These are phyloP conservation scores for Paracoccidioides brasiliensis DNA, from an alignment of 2,329 filamentous ascomycete genomes.

Conservation along the genomic window DNA sequence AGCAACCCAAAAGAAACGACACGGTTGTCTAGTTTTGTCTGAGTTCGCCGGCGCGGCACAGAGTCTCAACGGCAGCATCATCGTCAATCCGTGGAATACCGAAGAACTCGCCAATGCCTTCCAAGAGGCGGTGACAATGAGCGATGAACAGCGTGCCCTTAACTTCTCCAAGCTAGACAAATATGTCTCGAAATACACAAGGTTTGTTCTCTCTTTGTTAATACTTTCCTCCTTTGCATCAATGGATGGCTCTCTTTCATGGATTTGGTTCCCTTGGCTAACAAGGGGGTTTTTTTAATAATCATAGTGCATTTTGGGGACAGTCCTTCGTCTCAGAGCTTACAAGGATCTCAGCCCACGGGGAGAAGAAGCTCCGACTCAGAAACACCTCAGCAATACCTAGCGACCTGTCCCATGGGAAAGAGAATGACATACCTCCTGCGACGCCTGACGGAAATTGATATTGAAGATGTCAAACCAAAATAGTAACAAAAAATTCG, in stretches of 20 bases:
- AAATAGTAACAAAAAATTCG: no score
- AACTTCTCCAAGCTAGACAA: conserved; percentile 88
- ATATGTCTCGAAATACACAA: conserved; percentile 96
- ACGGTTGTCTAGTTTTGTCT: conserved; percentile 87
- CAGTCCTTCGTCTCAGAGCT: conserved; percentile 83
- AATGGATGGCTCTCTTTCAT: background rate
- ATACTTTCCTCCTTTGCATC: background rate
- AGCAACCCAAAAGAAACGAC: conserved; percentile 75
- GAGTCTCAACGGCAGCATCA: conserved; percentile 80
- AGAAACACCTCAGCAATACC: conserved; percentile 5
- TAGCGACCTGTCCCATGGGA: background rate
- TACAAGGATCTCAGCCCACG: conserved; percentile 42
- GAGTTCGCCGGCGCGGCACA: conserved; percentile 95
- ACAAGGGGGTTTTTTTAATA: conserved; percentile 13
- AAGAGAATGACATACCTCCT: background rate
- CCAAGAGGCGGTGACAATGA: conserved; percentile 94
- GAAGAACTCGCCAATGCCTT: conserved; percentile 88
- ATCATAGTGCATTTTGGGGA: conserved; percentile 74
- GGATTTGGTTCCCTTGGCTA: background rate
- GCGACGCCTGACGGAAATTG: background rate
- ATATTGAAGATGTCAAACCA: background rate
- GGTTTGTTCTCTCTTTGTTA: conserved; percentile 28
- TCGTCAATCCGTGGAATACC: conserved; percentile 98
- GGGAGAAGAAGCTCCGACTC: conserved; percentile 38
- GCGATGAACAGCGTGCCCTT: conserved; percentile 66